Percentiles rank a stretch among this genome's conserved stretches.
phyloP scores from a whole-genome alignment of 495 filamentous ascomycete species.

The Neurospora africana region DNA sequence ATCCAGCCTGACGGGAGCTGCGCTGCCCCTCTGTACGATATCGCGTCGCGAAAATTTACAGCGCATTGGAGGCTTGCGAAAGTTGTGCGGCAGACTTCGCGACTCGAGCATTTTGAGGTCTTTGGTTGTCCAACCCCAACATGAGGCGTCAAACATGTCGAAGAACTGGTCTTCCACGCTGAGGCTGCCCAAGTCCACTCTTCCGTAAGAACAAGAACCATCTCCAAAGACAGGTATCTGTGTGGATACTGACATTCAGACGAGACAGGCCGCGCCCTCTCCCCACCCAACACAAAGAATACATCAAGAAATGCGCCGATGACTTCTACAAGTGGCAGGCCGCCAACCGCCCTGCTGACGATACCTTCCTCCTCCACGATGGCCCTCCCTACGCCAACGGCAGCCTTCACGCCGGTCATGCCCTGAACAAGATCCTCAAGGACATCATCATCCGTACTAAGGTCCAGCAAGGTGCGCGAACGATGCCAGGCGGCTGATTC shows the following conservation, averaged over 20 bases:
- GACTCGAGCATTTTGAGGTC: background rate
- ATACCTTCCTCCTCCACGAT: slow-evolving; percentile 80
- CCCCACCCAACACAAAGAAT: slow-evolving; percentile 40
- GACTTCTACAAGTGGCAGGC: slow-evolving; percentile 81
- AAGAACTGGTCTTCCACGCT: slow-evolving; percentile 39
- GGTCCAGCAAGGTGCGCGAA: slow-evolving; percentile 52
- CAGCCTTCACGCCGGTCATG: slow-evolving; percentile 89
- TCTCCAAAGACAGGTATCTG: background rate
- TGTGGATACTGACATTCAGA: background rate
- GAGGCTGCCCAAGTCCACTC: slow-evolving; percentile 38
- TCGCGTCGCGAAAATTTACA: slow-evolving; percentile 7
- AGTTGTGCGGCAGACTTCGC: background rate
- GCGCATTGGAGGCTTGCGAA: background rate
- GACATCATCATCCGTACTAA: slow-evolving; percentile 80
- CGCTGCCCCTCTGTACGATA: background rate
- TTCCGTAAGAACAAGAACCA: slow-evolving; percentile 27
- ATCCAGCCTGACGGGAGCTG: slow-evolving; percentile 3
- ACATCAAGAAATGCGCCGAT: slow-evolving; percentile 72
- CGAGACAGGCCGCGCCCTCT: slow-evolving; percentile 35
- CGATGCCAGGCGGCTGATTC: background rate
- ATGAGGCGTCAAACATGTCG: slow-evolving; percentile 28
- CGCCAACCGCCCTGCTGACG: slow-evolving; percentile 42
- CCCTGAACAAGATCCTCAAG: slow-evolving; percentile 94
- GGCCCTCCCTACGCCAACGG: slow-evolving; percentile 97
- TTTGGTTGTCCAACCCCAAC: background rate